phyloP scores from a whole-genome alignment of 2,329 filamentous ascomycete genomes.

The Bipolaris oryzae region DNA sequence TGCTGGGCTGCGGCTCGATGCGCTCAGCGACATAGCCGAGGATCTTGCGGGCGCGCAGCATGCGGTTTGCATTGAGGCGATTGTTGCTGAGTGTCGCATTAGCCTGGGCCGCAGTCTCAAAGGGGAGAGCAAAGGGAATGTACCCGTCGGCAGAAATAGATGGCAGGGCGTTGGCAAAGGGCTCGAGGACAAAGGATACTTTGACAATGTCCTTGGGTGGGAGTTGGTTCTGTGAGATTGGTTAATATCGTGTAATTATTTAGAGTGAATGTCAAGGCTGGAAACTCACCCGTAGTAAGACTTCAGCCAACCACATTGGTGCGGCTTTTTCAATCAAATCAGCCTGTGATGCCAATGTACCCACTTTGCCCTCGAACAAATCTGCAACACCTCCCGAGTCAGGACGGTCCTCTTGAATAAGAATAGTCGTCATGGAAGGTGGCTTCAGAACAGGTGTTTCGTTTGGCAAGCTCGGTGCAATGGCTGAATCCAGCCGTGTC shows the following conservation, averaged over 20 bases:
- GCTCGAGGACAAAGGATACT: slow-evolving; percentile 90
- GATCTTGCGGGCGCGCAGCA: slow-evolving; percentile 95
- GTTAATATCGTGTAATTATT: background rate
- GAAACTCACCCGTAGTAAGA: slow-evolving; percentile 69
- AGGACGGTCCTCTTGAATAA: slow-evolving; percentile 69
- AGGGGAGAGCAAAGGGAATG: slow-evolving; percentile 38
- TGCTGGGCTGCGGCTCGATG: slow-evolving; percentile 73
- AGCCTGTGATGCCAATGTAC: slow-evolving; percentile 74
- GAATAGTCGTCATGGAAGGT: slow-evolving; percentile 66
- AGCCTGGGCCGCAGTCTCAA: slow-evolving; percentile 33
- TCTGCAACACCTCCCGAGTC: slow-evolving; percentile 74
- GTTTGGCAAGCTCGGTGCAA: slow-evolving; percentile 71
- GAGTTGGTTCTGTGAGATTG: slow-evolving; percentile 68
- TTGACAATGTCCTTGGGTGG: slow-evolving; percentile 92
- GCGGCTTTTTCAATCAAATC: slow-evolving; percentile 84
- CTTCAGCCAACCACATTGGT: slow-evolving; percentile 90
- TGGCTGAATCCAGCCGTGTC: slow-evolving; percentile 63
- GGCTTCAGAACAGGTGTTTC: slow-evolving; percentile 80
- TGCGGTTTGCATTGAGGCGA: slow-evolving; percentile 92
- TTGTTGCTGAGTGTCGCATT: slow-evolving; percentile 66
- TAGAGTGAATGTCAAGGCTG: background rate
- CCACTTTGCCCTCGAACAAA: slow-evolving; percentile 88
- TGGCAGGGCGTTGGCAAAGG: slow-evolving; percentile 76
- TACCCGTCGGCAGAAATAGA: slow-evolving; percentile 75
- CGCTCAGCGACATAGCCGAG: slow-evolving; percentile 89